phyloP scores from a whole-genome alignment of 2,329 filamentous ascomycete species.

The Botryotinia convoluta region DNA sequence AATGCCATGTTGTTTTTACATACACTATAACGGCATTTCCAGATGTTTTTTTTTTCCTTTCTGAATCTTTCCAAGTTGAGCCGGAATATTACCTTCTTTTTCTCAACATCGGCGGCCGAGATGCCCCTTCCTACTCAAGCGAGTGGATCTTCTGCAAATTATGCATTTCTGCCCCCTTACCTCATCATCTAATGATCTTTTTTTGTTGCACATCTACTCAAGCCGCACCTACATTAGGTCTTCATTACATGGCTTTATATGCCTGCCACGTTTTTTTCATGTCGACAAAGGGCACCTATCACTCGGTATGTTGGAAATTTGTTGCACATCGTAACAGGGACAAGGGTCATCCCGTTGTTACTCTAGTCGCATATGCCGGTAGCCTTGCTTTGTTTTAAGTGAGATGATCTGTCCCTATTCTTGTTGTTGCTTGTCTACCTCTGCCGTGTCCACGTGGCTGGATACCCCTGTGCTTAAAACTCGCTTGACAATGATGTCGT shows the following conservation, averaged over 20 bases:
- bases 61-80: not conserved
- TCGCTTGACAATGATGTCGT: not conserved
- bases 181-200: not conserved
- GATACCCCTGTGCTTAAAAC: not conserved
- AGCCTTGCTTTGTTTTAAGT: not conserved
- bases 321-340: conserved; percentile 15
- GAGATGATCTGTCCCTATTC: not conserved
- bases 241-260: not conserved
- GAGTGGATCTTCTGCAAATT: conserved; percentile 1
- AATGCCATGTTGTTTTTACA: not conserved
- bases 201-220: conserved; percentile 18
- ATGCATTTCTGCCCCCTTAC: not conserved
- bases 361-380: not conserved
- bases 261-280: not conserved
- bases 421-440: conserved; percentile 10
- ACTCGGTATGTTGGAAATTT: conserved; percentile 2
- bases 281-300: not conserved
- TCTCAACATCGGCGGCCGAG: not conserved
- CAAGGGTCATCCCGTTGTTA: conserved; percentile 1
- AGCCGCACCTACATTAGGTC: conserved; percentile 3
- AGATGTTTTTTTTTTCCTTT: not conserved
- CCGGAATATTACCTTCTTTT: not conserved
- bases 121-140: conserved; percentile 3
- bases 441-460: conserved; percentile 7
- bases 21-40: not conserved